Percentiles rank a stretch among this genome's conserved stretches.
Conservation (phyloP, 768 basidiomycete genomes). For the Boletales sp. region DNA sequence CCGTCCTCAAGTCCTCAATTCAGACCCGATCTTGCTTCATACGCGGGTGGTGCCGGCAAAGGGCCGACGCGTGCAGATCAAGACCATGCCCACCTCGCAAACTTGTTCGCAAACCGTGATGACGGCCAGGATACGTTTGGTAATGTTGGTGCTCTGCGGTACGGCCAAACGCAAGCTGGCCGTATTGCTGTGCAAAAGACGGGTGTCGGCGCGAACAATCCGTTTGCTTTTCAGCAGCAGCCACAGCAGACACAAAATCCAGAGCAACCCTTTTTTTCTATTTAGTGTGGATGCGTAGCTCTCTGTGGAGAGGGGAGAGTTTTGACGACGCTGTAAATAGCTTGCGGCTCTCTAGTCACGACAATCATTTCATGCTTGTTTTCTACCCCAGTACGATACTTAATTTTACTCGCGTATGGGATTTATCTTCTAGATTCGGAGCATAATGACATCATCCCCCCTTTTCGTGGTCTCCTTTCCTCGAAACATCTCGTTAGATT, state of each 20-base stretch:
- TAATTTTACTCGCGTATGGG: neutral
- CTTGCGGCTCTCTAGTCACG: neutral
- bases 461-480: neutral
- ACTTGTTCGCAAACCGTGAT: conserved; percentile 81
- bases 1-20: conserved; percentile 36
- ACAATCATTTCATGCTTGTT: conserved; percentile 16
- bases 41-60: conserved; percentile 10
- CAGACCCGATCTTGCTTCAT: conserved; percentile 32
- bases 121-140: conserved; percentile 97
- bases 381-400: neutral
- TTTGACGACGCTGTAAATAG: conserved; percentile 10
- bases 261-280: conserved; percentile 80
- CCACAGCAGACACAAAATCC: conserved; percentile 51
- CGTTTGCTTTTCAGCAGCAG: conserved; percentile 53
- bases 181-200: conserved; percentile 44
- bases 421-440: conserved; percentile 18
- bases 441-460: conserved; percentile 21
- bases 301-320: neutral
- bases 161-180: conserved; percentile 57
- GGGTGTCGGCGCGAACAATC: conserved; percentile 51
- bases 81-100: conserved; percentile 70
- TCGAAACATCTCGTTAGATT: too few species aligned
- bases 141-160: conserved; percentile 77
- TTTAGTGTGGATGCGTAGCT: conserved; percentile 37
- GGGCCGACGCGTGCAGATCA: conserved; percentile 55